A percentile compares a stretch with the other conserved stretches of the same genome.
Conservation (phyloP, 2,329 filamentous ascomycete species). For the Aspergillus sojae region DNA sequence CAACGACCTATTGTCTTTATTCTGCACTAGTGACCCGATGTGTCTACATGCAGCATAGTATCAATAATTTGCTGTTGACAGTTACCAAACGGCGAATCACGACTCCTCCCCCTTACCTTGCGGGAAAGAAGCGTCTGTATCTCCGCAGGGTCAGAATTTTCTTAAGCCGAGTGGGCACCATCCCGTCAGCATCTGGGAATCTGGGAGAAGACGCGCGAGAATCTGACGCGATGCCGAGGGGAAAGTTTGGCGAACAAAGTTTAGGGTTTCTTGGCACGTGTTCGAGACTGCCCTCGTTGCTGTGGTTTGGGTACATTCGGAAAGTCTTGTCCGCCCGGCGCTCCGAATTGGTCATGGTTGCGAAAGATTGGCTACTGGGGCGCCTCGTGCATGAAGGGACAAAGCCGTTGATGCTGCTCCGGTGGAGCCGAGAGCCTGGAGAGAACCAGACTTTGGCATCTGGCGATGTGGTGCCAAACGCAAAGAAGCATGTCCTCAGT, state of each 20-base stretch:
- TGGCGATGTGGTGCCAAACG: background rate
- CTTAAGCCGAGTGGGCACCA: background rate
- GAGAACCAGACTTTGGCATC: background rate
- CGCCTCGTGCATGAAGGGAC: background rate
- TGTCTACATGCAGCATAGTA: background rate
- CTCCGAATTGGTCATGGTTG: background rate
- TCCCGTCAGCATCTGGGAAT: background rate
- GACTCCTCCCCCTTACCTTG: background rate
- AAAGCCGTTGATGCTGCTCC: background rate
- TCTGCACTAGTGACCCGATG: background rate
- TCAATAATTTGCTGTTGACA: background rate
- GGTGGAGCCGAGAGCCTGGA: background rate
- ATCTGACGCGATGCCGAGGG: background rate
- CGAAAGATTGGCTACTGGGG: slow-evolving; percentile 2
- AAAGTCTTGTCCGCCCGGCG: background rate
- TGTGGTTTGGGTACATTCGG: background rate
- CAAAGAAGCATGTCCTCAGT: background rate
- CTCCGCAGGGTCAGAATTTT: background rate
- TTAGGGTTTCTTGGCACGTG: slow-evolving; percentile 1
- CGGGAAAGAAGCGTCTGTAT: background rate
- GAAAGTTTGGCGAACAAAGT: background rate
- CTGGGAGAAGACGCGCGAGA: background rate
- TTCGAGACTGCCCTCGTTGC: background rate
- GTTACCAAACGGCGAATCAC: background rate
- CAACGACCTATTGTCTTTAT: background rate